These are phyloP conservation scores for Gnomoniopsis smithogilvyi DNA, from an alignment of 2,329 filamentous ascomycete species.

Conservation along the genomic window DNA sequence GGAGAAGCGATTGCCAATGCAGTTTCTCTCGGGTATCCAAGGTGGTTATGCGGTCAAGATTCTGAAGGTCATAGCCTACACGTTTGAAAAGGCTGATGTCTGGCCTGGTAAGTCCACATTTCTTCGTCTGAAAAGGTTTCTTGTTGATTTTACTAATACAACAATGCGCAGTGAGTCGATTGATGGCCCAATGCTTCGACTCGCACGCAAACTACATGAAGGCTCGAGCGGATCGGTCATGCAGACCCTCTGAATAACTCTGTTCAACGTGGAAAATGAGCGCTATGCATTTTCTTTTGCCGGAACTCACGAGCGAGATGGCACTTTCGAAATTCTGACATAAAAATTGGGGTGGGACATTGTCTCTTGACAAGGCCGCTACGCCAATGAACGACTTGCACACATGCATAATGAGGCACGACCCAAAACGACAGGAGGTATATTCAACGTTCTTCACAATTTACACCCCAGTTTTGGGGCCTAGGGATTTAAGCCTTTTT, in stretches of 20 bases:
- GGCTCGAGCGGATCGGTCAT: constrained; percentile 50
- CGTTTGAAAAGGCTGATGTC: constrained; percentile 83
- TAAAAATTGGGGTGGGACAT: too few species aligned
- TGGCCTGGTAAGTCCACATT: constrained; percentile 72
- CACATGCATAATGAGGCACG: not conserved
- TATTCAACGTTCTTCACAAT: not conserved
- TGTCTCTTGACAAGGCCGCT: not conserved
- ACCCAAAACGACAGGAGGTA: not conserved
- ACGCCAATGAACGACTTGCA: not conserved
- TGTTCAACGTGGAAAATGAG: not conserved
- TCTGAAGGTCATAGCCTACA: constrained; percentile 77
- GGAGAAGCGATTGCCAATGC: constrained; percentile 73
- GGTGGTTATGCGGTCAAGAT: constrained; percentile 81
- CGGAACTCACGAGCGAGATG: too few species aligned
- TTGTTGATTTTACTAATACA: not conserved
- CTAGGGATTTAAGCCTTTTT: not conserved
- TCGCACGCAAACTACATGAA: constrained; percentile 51
- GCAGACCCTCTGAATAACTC: constrained; percentile 36
- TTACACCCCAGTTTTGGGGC: not conserved
- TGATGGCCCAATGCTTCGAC: constrained; percentile 55
- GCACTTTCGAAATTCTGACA: too few species aligned
- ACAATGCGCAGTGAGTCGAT: constrained; percentile 40
- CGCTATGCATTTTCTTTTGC: not conserved
- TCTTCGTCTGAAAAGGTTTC: not conserved
- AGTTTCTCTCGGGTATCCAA: constrained; percentile 46